Percentiles rank a stretch among this genome's conserved stretches.
These are phyloP conservation scores for Candida germanica DNA, from an alignment of 805 yeast genomes.

Conservation along the genomic window DNA sequence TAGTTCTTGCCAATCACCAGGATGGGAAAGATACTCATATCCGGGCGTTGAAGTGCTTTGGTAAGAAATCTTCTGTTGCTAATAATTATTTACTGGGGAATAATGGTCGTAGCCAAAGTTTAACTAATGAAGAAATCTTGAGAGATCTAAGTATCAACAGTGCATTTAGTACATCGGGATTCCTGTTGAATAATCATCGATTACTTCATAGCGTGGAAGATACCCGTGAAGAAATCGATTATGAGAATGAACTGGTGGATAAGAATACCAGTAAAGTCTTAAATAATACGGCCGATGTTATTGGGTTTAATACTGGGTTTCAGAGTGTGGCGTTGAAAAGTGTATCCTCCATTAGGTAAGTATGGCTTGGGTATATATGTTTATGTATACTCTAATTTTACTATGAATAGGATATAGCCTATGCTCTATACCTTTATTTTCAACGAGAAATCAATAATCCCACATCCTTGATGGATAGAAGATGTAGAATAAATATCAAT, in stretches of 20 bases:
- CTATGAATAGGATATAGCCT: no score
- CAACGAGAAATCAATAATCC: slow-evolving; percentile 78
- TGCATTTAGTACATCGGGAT: slow-evolving; percentile 24
- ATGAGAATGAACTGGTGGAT: slow-evolving; percentile 15
- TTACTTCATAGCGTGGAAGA: slow-evolving; percentile 6
- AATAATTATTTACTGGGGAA: not conserved
- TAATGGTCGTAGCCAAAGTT: slow-evolving; percentile 1
- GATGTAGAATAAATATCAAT: slow-evolving; percentile 91
- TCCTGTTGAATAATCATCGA: slow-evolving; percentile 25
- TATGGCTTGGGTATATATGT: not conserved
- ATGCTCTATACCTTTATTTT: slow-evolving; percentile 48
- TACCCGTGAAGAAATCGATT: slow-evolving; percentile 13
- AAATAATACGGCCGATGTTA: slow-evolving; percentile 33
- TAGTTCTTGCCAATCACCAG: slow-evolving; percentile 78
- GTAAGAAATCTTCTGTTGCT: slow-evolving; percentile 25
- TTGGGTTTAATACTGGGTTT: slow-evolving; percentile 43
- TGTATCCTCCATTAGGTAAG: slow-evolving; percentile 34
- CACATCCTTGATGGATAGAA: slow-evolving; percentile 88
- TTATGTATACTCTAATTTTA: no score
- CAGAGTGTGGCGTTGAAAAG: slow-evolving; percentile 37
- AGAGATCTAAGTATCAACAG: slow-evolving; percentile 25
- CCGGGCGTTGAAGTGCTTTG: slow-evolving; percentile 63
- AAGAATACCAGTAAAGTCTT: slow-evolving; percentile 24
- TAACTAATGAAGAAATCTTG: slow-evolving; percentile 17
- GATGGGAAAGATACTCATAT: slow-evolving; percentile 95